A percentile compares a stretch with the other conserved stretches of the same genome.
Evolutionary conservation across 164 flowering plant species (phyloP).

Genomic region (Liriodendron chinense): DNA sequence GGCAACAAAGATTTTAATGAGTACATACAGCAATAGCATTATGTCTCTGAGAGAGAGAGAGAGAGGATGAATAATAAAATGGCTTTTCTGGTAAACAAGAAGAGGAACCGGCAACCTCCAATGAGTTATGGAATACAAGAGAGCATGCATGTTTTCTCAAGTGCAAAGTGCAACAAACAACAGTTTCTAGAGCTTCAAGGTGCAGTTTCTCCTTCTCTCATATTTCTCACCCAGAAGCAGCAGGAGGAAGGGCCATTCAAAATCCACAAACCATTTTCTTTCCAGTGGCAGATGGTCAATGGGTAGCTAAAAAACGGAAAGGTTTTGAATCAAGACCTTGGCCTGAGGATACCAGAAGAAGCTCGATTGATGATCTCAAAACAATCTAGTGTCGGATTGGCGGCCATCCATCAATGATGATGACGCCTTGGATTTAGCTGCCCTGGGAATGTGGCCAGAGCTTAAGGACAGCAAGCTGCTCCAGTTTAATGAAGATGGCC

Average conservation of each 20-base stretch:
- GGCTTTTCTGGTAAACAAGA: not conserved
- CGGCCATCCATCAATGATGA: slow-evolving; percentile 30
- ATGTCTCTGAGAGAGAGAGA: no score
- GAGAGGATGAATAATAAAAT: no score
- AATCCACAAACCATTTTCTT: no score
- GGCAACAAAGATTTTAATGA: no score
- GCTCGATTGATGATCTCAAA: slow-evolving; percentile 14
- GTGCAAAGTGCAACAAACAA: not conserved
- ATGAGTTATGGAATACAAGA: not conserved
- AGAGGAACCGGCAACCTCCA: not conserved
- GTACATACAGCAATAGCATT: no score
- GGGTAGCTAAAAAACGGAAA: no score
- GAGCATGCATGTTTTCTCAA: not conserved
- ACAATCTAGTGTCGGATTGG: slow-evolving; percentile 35
- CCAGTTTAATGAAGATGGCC: slow-evolving; percentile 47
- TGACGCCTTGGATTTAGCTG: slow-evolving; percentile 33
- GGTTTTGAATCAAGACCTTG: not conserved
- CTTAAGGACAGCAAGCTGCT: slow-evolving; percentile 42
- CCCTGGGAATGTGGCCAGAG: slow-evolving; percentile 37
- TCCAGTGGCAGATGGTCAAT: no score
- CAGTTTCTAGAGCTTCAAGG: not conserved
- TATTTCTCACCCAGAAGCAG: not conserved
- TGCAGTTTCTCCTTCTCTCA: not conserved
- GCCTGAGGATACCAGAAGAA: not conserved
- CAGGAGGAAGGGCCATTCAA: no score